Base-by-base conservation (phyloP, 176 grass and related monocot genomes). In the Oropetium thomaeum region DNA sequence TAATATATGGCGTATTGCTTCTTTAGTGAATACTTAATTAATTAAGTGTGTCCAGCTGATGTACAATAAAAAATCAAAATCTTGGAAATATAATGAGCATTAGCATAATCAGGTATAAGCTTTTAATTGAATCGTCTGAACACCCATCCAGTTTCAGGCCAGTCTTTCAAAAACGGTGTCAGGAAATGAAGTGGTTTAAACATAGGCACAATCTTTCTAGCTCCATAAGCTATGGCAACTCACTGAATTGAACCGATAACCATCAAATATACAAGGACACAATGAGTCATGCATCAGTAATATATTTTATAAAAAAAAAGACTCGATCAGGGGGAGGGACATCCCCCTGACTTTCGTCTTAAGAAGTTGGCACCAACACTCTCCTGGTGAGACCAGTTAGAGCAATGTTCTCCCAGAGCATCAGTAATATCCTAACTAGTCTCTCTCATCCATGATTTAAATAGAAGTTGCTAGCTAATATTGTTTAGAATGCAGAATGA, bases 371-470 rank as follows among this genome's bases (percentile, higher is more conserved):
- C n/a, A n/a, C n/a, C n/a, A n/a, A n/a, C n/a, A n/a, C n/a, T n/a
- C n/a, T n/a, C n/a, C n/a, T n/a, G n/a, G n/a, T n/a, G n/a, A n/a
- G n/a, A n/a, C n/a, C n/a, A n/a, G n/a, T n/a, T n/a, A n/a, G n/a
- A n/a, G n/a, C n/a, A n/a, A n/a, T n/a, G n/a, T n/a, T n/a, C n/a
- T n/a, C n/a, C n/a, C n/a, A n/a, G n/a, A n/a, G n/a, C n/a, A n/a
- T n/a, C n/a, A n/a, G n/a, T 62, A 9, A 80, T 32, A 67, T 73
- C 48, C 28, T 75, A 79, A 77, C 48, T 57, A 43, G 22, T 85
- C 62, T 3, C 53, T 60, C 22, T 74, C 11, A 33, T 13, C 19
- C 28, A 45, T 4, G 41, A 58, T 14, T 60, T 55, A 28, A 20
- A 30, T 9, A 40, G 32, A 33, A 31, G 35, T 15, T 62, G 8